These are phyloP conservation scores for Urostyla sp. DNA, from an alignment of 73 alveolate genomes.

Conservation along the genomic window DNA sequence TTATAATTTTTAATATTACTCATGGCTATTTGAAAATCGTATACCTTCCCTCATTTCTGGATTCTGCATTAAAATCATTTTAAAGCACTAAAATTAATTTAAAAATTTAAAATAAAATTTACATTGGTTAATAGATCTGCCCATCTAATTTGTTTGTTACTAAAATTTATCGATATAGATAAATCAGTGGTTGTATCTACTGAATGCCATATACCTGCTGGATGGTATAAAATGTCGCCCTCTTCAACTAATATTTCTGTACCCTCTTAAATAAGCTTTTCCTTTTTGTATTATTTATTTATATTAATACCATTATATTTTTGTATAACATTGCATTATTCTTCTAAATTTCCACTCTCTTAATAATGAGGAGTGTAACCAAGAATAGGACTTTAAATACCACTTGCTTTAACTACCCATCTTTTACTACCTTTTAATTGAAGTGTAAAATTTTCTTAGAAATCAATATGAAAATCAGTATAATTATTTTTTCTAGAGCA, in stretches of 20 bases:
- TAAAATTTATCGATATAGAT: conserved; percentile 60
- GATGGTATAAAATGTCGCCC: conserved; percentile 83
- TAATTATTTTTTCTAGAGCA: conserved; percentile 73
- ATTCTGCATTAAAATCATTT: conserved; percentile 1
- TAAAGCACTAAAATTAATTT: not conserved
- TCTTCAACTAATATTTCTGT: conserved; percentile 64
- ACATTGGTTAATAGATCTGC: conserved; percentile 62
- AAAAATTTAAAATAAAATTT: not conserved
- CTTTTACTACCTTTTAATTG: conserved; percentile 65
- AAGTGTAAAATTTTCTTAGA: conserved; percentile 83
- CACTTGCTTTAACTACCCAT: conserved; percentile 57
- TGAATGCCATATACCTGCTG: conserved; percentile 88
- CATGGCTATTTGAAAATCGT: not conserved
- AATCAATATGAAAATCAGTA: conserved; percentile 80
- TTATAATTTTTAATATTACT: not conserved
- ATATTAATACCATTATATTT: conserved; percentile 13
- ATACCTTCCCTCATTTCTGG: conserved; percentile 6
- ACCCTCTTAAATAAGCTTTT: conserved; percentile 29
- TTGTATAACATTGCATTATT: conserved; percentile 34
- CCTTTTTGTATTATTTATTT: not conserved
- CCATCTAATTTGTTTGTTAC: conserved; percentile 27
- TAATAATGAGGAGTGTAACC: conserved; percentile 74
- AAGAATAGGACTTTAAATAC: conserved; percentile 31
- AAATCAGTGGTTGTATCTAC: conserved; percentile 72
- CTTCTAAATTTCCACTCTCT: conserved; percentile 50